Conservation (phyloP, 305 asterid genomes). For the Solanum hybrid region DNA sequence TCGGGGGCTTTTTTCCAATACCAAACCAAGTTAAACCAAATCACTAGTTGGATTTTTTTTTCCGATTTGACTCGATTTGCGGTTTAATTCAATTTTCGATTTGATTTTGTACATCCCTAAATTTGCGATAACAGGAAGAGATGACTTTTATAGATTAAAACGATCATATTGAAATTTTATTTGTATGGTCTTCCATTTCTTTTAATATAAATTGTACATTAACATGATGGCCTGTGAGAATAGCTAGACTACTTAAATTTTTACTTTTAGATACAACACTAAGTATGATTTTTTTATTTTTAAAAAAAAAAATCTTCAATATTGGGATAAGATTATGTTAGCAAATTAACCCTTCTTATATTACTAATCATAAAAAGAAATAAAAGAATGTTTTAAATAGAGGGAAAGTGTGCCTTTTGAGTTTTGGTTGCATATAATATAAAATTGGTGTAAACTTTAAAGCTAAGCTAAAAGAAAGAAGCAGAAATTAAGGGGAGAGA, state of each 20-base stretch:
- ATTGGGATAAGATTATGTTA: not conserved
- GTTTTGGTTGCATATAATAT: not conserved
- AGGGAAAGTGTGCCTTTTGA: not conserved
- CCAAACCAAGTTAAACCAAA: no score
- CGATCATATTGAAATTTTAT: not conserved
- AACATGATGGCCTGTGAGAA: not conserved
- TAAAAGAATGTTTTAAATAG: not conserved
- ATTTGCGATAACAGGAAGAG: not conserved
- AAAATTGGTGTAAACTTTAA: slow-evolving; percentile 13
- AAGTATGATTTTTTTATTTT: not conserved
- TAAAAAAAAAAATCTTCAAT: not conserved
- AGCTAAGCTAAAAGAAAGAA: slow-evolving; percentile 13
- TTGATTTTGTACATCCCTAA: no score
- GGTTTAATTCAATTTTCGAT: no score
- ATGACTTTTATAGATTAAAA: not conserved
- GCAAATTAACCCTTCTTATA: not conserved
- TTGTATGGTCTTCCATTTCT: not conserved
- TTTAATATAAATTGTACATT: not conserved
- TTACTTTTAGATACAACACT: not conserved
- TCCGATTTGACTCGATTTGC: no score
- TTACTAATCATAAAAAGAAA: not conserved
- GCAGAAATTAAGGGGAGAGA: not conserved
- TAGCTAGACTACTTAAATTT: not conserved
- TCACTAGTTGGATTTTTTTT: no score
- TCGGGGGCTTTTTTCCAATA: no score